These are phyloP conservation scores for Metarhizium humberi DNA, from an alignment of 2,329 filamentous ascomycete species.

Conservation along the genomic window DNA sequence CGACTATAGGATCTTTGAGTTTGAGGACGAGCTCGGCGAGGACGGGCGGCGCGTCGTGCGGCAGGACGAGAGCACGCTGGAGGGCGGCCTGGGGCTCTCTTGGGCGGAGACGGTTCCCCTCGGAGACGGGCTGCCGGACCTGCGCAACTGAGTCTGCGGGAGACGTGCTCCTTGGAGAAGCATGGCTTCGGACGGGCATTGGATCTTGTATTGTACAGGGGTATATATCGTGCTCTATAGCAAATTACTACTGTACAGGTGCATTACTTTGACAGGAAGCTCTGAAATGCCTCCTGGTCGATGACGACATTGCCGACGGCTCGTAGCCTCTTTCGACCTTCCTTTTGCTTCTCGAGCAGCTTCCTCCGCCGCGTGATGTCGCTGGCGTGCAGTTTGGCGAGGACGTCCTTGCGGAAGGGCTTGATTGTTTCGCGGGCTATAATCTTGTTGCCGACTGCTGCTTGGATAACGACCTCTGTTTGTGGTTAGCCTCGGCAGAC, in stretches of 20 bases:
- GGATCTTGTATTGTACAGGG: neutral
- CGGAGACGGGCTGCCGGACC: conserved; percentile 28
- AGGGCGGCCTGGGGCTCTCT: conserved; percentile 27
- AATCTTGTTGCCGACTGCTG: conserved; percentile 70
- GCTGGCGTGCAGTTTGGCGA: conserved; percentile 85
- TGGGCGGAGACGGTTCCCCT: conserved; percentile 26
- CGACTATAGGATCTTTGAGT: conserved; percentile 56
- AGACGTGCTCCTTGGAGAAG: neutral
- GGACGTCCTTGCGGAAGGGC: conserved; percentile 90
- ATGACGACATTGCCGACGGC: conserved; percentile 89
- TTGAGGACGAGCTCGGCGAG: conserved; percentile 22
- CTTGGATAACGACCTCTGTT: conserved; percentile 83
- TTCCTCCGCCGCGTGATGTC: conserved; percentile 79
- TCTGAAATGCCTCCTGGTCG: conserved; percentile 91
- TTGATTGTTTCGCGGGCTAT: conserved; percentile 92
- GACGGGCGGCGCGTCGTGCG: conserved; percentile 18
- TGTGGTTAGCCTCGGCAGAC: neutral
- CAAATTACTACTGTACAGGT: neutral
- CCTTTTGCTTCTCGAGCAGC: conserved; percentile 92
- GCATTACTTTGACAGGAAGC: conserved; percentile 69
- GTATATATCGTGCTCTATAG: conserved; percentile 4
- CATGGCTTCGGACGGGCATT: neutral
- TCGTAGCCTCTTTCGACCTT: conserved; percentile 78
- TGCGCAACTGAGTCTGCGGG: conserved; percentile 6
- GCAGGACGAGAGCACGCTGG: conserved; percentile 34